Conservation (phyloP, 2,329 filamentous ascomycete species). For the Apiospora sp. region DNA sequence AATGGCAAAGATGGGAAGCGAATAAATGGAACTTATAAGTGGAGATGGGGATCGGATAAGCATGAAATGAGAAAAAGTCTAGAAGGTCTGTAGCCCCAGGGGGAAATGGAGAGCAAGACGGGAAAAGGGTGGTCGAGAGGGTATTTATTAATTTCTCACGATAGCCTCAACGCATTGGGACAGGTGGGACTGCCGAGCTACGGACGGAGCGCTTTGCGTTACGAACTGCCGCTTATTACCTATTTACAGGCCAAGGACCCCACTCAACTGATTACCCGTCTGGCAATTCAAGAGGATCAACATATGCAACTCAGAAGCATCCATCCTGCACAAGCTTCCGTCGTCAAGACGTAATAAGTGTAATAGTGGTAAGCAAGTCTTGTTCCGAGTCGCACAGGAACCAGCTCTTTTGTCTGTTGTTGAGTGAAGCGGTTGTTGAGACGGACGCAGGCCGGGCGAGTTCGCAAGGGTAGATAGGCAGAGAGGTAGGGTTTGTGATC, state of each 20-base stretch:
- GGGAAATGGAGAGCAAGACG: not conserved
- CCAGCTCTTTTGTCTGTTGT: not conserved
- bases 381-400: not conserved
- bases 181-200: not conserved
- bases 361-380: not conserved
- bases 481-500: not conserved
- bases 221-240: not conserved
- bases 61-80: not conserved
- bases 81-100: not conserved
- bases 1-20: not conserved
- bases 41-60: not conserved
- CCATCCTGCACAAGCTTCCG: conserved; percentile 6
- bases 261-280: conserved; percentile 2
- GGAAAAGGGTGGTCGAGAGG: conserved; percentile 13
- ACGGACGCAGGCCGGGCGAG: conserved; percentile 5
- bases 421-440: conserved; percentile 20
- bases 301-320: conserved; percentile 12
- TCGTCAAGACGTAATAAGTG: conserved; percentile 2
- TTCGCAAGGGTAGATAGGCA: not conserved
- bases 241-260: not conserved
- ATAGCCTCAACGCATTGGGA: conserved; percentile 20
- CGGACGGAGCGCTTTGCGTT: conserved; percentile 3
- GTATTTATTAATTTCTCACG: conserved; percentile 23
- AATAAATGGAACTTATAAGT: not conserved
- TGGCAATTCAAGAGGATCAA: conserved; percentile 12